A percentile compares a stretch with the other conserved stretches of the same genome.
phyloP scores from a whole-genome alignment of 2,329 filamentous ascomycete genomes.

The Trichoderma breve region DNA sequence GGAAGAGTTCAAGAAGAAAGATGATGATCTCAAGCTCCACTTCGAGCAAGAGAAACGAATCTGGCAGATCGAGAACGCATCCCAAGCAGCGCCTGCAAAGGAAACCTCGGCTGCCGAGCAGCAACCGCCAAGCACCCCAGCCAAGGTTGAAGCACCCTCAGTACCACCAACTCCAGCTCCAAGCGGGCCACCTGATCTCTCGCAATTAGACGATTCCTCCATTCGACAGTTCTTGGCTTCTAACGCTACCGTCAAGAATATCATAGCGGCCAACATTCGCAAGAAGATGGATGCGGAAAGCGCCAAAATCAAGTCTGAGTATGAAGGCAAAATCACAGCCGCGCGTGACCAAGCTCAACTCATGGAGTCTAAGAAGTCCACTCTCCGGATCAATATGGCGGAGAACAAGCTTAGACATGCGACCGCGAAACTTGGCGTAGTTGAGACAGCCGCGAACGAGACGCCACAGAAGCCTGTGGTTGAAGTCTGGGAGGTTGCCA shows the following conservation, averaged over 20 bases:
- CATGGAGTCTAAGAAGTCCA: slow-evolving; percentile 72
- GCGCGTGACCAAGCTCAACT: slow-evolving; percentile 64
- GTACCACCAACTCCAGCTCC: slow-evolving; percentile 38
- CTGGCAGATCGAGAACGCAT: background rate
- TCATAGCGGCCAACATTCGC: slow-evolving; percentile 62
- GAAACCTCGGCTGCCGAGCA: background rate
- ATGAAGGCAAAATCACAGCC: slow-evolving; percentile 52
- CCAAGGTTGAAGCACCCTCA: slow-evolving; percentile 33
- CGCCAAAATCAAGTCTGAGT: slow-evolving; percentile 57
- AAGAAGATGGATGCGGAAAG: slow-evolving; percentile 67
- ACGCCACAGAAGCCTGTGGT: slow-evolving; percentile 80
- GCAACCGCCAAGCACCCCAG: background rate
- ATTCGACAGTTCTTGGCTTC: slow-evolving; percentile 56
- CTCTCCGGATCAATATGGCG: slow-evolving; percentile 73
- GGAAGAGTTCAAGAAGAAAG: slow-evolving; percentile 39
- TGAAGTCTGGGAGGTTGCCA: slow-evolving; percentile 84
- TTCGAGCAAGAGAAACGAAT: background rate
- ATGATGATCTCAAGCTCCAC: background rate
- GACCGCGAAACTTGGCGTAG: slow-evolving; percentile 71
- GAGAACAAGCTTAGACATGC: slow-evolving; percentile 65
- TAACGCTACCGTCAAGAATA: slow-evolving; percentile 57
- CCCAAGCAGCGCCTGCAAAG: background rate
- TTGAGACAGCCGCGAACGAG: slow-evolving; percentile 78
- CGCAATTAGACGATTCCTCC: slow-evolving; percentile 53
- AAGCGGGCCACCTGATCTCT: slow-evolving; percentile 41